Base-by-base conservation (phyloP, 257 asterid species). In the Scutellaria minor region DNA sequence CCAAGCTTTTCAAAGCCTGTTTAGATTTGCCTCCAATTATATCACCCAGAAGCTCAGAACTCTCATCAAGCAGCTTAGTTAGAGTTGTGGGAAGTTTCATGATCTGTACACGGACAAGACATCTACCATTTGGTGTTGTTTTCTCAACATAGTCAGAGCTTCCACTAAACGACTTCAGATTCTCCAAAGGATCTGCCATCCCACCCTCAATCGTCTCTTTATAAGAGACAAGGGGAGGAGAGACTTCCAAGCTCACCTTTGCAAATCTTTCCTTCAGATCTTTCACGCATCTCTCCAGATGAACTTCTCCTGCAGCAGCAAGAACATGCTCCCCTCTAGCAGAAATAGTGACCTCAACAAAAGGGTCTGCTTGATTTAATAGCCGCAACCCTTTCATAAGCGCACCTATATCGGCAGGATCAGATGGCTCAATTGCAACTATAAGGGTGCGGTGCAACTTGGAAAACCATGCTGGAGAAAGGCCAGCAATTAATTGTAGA, bases 281-380 rank as follows among this genome's bases (percentile, higher is more conserved):
- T 60, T 91, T 86, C 14, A 93, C 79, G 77, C 98, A 93, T 84
- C 98, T 93, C 82, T 93, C 96, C 12, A 93, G 81, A 79, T 93
- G 98, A 81, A 91, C 98, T 77, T 93, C 98, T 14, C 98, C 98
- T 35, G 98, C 98, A 57, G 97, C 98, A 72, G 98, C 85, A 73
- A 93, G 93, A 65, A 93, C 97, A 52, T 93, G 96, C 77, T 93
- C 98, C 2, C 98, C 98, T 80, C 95, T 85, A 65, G 96, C 66
- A 72, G 96, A 86, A 77, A 93, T 86, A 51, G 96, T 74, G 70
- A 93, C 87, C 85, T 93, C 97, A 10, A 91, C 98, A 78, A 93
- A 93, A 57, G 98, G 98, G 68, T 93, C 98, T 6, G 97, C 98
- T 67, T 95, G 96, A 75, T 93, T 93, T 66, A 93, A 84, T 62